Evolutionary conservation across 2,329 filamentous ascomycete genomes (phyloP), one percentile per base, ranked within the genome.

Genomic region (Furcasterigmium sp.): DNA sequence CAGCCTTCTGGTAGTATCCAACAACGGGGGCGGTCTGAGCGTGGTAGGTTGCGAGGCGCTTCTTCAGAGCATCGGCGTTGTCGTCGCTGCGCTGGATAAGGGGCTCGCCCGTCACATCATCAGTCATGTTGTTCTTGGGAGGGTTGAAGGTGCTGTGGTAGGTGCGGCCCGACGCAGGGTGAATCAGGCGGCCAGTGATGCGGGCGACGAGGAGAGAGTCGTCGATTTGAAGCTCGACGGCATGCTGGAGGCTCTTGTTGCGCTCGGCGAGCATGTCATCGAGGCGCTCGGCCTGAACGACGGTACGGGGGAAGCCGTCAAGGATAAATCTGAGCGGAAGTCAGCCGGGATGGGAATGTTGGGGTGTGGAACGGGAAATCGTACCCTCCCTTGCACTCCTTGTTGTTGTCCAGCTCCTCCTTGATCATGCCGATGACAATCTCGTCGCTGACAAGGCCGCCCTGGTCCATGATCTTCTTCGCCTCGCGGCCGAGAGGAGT

Each of bases 361-460:
- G 8, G 28, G 28, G 4, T n/a, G 3, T 13, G 43, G 48, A 37
- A 38, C n/a, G 23, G 23, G 23, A 35, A 18, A 11, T 46, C 80
- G 56, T 77, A 96, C 91, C 93, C 93, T 70, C 91, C 91, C 75
- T 87, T 87, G 81, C 93, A 98, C 73, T 98, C 91, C 60, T 80
- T 71, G 76, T 98, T 98, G 71, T 78, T 85, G 60, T 94, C 87
- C 41, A 98, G 80, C 78, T 98, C 91, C 65, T 85, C 87, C 82
- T 93, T 91, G 76, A 98, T 98, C 93, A 98, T 98, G 70, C 91
- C 90, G 68, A 98, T 87, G 80, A 98, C 91, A 64, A 98, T 98
- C 64, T 97, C 91, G 69, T 98, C 93, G 68, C 90, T 95, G 65
- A 98, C 93, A 46, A 98, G 82, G 56, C 91, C 91, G 58, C 93